Percentiles rank a stretch among this genome's conserved stretches.
These are phyloP conservation scores for Rhizomucor miehei DNA, from an alignment of 371 early-diverging fungal genomes.

Conservation along the genomic window DNA sequence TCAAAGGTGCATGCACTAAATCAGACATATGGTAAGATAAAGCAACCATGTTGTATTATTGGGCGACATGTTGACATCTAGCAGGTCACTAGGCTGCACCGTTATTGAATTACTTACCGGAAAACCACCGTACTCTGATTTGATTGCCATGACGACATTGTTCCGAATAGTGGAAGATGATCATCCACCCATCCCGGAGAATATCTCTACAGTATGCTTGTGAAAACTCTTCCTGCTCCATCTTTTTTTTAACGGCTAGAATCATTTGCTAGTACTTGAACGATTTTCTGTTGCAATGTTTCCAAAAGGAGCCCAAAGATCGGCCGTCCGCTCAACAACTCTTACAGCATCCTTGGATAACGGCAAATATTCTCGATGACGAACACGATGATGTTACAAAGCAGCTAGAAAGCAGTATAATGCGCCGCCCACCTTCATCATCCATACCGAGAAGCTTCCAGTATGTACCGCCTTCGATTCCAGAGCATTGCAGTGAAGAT, in stretches of 20 bases:
- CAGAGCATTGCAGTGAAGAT: neutral
- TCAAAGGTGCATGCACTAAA: constrained; percentile 72
- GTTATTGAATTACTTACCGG: constrained; percentile 82
- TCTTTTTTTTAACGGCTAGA: neutral
- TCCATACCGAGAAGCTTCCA: neutral
- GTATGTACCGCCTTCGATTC: neutral
- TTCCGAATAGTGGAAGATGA: constrained; percentile 87
- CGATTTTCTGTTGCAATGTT: constrained; percentile 73
- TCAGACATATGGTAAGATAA: constrained; percentile 78
- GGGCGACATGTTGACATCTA: neutral
- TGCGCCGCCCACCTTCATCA: neutral
- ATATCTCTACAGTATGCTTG: neutral
- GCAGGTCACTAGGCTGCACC: constrained; percentile 79
- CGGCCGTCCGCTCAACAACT: constrained; percentile 68
- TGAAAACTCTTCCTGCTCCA: neutral
- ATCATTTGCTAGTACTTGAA: constrained; percentile 42
- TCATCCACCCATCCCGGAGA: constrained; percentile 72
- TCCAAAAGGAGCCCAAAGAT: constrained; percentile 63
- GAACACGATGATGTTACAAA: neutral
- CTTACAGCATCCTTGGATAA: constrained; percentile 72
- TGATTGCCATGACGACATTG: constrained; percentile 77
- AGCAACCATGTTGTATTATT: neutral
- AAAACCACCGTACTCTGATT: constrained; percentile 77
- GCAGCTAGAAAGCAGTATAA: neutral
- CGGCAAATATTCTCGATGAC: neutral